These are phyloP conservation scores for Rauvolfia tetraphylla DNA, from an alignment of 257 asterid species.

Conservation along the genomic window DNA sequence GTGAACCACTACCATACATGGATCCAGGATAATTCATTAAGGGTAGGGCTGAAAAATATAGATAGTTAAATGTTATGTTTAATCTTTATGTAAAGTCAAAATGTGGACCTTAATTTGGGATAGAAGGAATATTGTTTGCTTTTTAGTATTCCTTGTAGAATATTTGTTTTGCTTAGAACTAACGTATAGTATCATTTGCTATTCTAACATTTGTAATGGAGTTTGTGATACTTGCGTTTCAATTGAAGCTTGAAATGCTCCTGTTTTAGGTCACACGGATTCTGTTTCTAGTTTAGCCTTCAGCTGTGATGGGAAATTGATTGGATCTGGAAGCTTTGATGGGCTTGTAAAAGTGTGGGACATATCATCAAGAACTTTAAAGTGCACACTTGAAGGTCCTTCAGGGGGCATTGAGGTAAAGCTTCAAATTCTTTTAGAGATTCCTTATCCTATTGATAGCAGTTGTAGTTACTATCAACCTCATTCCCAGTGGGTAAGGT, in stretches of 20 bases:
- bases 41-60: neutral
- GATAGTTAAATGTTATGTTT: neutral
- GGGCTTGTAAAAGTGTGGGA: slow-evolving; percentile 86
- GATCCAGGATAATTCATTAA: neutral
- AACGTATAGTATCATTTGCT: neutral
- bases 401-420: slow-evolving; percentile 76
- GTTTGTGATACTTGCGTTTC: neutral
- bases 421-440: slow-evolving; percentile 16
- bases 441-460: slow-evolving; percentile 12
- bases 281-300: slow-evolving; percentile 72
- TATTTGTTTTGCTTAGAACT: neutral
- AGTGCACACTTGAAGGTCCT: slow-evolving; percentile 87
- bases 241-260: slow-evolving; percentile 15
- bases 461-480: slow-evolving; percentile 1
- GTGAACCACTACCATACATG: neutral
- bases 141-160: neutral
- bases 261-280: slow-evolving; percentile 71
- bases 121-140: neutral
- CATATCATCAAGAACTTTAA: slow-evolving; percentile 39
- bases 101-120: neutral
- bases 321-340: slow-evolving; percentile 90
- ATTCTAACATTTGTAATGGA: neutral
- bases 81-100: neutral
- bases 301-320: slow-evolving; percentile 78
- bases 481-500: slow-evolving; percentile 75